Conservation (phyloP, 2,329 filamentous ascomycete species). For the Allantophomopsis lycopodina region DNA sequence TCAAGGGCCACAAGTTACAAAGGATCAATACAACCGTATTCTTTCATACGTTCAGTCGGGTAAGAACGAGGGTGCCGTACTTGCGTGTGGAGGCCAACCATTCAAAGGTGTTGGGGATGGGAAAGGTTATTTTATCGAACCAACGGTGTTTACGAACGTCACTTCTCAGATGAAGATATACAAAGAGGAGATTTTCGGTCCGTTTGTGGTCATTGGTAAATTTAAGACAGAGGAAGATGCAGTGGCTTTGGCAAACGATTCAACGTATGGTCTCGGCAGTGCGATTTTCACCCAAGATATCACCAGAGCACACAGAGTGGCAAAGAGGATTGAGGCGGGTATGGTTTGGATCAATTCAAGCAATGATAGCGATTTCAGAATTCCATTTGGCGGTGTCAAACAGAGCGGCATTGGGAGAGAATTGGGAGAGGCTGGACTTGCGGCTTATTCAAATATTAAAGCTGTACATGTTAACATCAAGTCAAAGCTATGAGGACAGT, state of each 20-base stretch:
- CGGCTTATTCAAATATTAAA: slow-evolving; percentile 25
- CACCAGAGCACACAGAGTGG: slow-evolving; percentile 24
- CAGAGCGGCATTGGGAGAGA: slow-evolving; percentile 42
- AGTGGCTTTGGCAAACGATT: slow-evolving; percentile 36
- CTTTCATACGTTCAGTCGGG: slow-evolving; percentile 57
- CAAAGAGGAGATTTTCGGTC: slow-evolving; percentile 43
- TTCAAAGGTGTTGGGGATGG: slow-evolving; percentile 33
- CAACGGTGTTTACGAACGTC: slow-evolving; percentile 38
- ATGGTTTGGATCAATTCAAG: slow-evolving; percentile 30
- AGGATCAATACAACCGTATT: slow-evolving; percentile 56
- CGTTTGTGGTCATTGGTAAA: slow-evolving; percentile 34
- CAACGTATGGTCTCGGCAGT: slow-evolving; percentile 38
- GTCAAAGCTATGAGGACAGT: slow-evolving; percentile 11
- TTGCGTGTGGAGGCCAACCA: slow-evolving; percentile 47
- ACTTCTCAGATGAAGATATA: slow-evolving; percentile 33
- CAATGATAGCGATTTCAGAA: slow-evolving; percentile 23
- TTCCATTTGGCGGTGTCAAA: slow-evolving; percentile 47
- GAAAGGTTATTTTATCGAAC: slow-evolving; percentile 51
- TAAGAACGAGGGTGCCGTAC: slow-evolving; percentile 55
- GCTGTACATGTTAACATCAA: slow-evolving; percentile 24
- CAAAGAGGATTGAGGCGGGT: slow-evolving; percentile 40
- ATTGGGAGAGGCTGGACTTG: slow-evolving; percentile 27
- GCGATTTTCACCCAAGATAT: slow-evolving; percentile 43
- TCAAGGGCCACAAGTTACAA: slow-evolving; percentile 64
- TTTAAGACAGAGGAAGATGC: slow-evolving; percentile 44